These are phyloP conservation scores for Botrytis medusae DNA, from an alignment of 2,329 filamentous ascomycete species.

Conservation along the genomic window DNA sequence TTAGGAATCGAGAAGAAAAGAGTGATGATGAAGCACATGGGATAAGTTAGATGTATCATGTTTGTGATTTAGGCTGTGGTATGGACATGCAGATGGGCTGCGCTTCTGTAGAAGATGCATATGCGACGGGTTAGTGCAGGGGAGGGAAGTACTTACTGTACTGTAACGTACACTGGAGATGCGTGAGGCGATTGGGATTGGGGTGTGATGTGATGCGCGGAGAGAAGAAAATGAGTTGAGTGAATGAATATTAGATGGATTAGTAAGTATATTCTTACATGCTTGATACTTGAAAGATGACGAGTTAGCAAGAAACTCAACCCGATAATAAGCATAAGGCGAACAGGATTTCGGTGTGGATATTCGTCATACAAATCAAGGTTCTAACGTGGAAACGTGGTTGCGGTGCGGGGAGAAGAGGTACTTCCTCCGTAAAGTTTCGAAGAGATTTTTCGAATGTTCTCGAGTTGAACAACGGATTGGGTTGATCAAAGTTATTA, in stretches of 20 bases:
- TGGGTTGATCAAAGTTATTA: neutral
- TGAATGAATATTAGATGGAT: neutral
- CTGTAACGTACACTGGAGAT: neutral
- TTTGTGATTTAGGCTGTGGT: neutral
- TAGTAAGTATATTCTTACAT: neutral
- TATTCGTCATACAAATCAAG: neutral
- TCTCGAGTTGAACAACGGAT: neutral
- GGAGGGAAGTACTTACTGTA: neutral
- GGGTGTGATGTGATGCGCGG: neutral
- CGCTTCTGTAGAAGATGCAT: conserved; percentile 13
- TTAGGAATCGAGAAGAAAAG: neutral
- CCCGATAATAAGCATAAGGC: neutral
- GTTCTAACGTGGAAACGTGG: neutral
- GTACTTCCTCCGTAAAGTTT: neutral
- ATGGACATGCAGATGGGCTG: conserved; percentile 7
- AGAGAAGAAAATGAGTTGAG: neutral
- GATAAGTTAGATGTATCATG: neutral
- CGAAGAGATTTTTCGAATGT: neutral
- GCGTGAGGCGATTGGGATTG: neutral
- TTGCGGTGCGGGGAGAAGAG: neutral
- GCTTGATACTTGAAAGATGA: neutral
- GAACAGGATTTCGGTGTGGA: neutral
- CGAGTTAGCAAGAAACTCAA: neutral
- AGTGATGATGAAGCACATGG: conserved; percentile 1
- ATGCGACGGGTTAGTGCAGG: conserved; percentile 15